Percentiles rank a stretch among this genome's conserved stretches.
Evolutionary conservation across 768 basidiomycete genomes (phyloP).

Genomic region (Phylloporus sp.): DNA sequence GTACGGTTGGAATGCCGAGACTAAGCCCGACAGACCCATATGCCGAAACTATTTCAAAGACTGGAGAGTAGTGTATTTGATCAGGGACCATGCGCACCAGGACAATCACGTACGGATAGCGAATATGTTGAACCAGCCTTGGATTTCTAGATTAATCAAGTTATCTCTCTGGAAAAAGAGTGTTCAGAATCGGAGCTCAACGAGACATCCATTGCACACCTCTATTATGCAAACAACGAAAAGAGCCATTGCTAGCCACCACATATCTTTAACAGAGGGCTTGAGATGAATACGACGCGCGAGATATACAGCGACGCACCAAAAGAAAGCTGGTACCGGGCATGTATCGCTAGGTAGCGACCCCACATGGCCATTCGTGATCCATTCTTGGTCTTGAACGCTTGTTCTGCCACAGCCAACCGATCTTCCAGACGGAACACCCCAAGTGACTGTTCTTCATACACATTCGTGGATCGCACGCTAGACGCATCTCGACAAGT

Average conservation of each 20-base stretch:
- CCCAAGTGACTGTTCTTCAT: slow-evolving; percentile 91
- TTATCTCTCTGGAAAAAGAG: slow-evolving; percentile 47
- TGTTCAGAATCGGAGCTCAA: not conserved
- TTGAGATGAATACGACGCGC: not conserved
- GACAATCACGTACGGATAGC: slow-evolving; percentile 53
- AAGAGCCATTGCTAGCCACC: slow-evolving; percentile 86
- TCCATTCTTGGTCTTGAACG: slow-evolving; percentile 42
- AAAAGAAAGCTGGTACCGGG: slow-evolving; percentile 85
- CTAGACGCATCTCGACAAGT: slow-evolving; percentile 32
- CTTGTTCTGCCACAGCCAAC: slow-evolving; percentile 42
- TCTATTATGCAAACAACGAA: slow-evolving; percentile 94
- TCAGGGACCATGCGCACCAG: not conserved
- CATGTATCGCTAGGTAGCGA: slow-evolving; percentile 76
- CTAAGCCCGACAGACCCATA: slow-evolving; percentile 89
- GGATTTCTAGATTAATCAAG: slow-evolving; percentile 49
- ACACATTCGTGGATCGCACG: slow-evolving; percentile 90
- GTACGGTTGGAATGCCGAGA: slow-evolving; percentile 78
- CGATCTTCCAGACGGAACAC: slow-evolving; percentile 56
- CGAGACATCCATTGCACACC: slow-evolving; percentile 38
- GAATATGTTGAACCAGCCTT: slow-evolving; percentile 83
- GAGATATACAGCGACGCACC: slow-evolving; percentile 43
- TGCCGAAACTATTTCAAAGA: slow-evolving; percentile 85
- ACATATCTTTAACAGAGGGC: slow-evolving; percentile 68
- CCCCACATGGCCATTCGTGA: slow-evolving; percentile 66
- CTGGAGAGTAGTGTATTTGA: slow-evolving; percentile 31